Evolutionary conservation across 768 basidiomycete species (phyloP).

Genomic region (Kwoniella sp.): DNA sequence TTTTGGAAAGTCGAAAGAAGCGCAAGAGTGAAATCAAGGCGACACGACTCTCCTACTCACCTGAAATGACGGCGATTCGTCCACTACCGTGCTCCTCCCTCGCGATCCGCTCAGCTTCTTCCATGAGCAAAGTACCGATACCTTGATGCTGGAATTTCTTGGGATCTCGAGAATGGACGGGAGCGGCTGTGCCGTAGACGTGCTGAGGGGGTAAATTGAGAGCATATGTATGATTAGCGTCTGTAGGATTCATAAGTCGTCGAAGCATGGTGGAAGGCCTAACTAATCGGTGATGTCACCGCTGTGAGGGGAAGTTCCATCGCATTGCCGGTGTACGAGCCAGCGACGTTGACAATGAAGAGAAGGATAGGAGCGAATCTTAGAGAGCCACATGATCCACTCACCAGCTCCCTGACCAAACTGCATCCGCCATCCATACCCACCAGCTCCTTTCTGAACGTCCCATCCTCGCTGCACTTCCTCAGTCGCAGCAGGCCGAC

Average conservation of each 20-base stretch:
- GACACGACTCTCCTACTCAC: conserved; percentile 62
- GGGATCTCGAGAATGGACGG: conserved; percentile 94
- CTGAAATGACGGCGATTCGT: conserved; percentile 96
- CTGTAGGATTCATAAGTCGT: too few species aligned
- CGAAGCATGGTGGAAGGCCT: too few species aligned
- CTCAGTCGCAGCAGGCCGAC: conserved; percentile 87
- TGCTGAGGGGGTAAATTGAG: conserved; percentile 32
- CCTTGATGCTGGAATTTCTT: conserved; percentile 99
- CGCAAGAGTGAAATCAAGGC: conserved; percentile 11
- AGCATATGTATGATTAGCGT: neutral
- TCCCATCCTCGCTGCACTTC: conserved; percentile 95
- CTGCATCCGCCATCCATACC: conserved; percentile 69
- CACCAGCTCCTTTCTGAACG: conserved; percentile 90
- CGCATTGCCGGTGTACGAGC: too few species aligned
- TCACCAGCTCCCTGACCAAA: conserved; percentile 85
- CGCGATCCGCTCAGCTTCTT: conserved; percentile 97
- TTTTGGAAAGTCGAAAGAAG: conserved; percentile 11
- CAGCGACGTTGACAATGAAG: too few species aligned
- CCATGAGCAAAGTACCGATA: conserved; percentile 96
- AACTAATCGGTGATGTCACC: too few species aligned
- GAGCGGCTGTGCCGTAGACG: conserved; percentile 97
- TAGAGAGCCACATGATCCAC: too few species aligned
- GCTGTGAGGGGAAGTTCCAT: too few species aligned
- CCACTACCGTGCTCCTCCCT: conserved; percentile 93
- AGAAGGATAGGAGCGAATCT: neutral